Percentiles rank a stretch among this genome's conserved stretches.
These are phyloP conservation scores for Leucocoprinus birnbaumii DNA, from an alignment of 768 basidiomycete species.

Conservation along the genomic window DNA sequence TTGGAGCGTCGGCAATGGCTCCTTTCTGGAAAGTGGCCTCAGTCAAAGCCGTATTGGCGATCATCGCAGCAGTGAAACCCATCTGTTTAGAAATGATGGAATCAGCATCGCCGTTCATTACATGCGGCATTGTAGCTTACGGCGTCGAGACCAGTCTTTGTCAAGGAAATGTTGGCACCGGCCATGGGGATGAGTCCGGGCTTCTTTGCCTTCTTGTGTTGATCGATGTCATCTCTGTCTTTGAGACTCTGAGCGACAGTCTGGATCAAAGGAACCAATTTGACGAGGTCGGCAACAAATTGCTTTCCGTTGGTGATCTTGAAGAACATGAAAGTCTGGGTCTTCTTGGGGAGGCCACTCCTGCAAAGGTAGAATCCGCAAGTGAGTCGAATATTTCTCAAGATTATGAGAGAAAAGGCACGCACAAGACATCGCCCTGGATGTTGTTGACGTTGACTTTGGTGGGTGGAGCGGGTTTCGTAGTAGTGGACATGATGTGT, in stretches of 20 bases:
- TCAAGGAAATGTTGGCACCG: constrained; percentile 54
- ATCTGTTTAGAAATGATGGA: too few species aligned
- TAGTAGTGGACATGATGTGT: neutral
- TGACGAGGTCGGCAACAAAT: constrained; percentile 41
- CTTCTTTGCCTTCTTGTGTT: constrained; percentile 34
- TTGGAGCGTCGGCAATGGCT: constrained; percentile 35
- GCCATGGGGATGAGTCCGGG: constrained; percentile 32
- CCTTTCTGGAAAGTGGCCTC: constrained; percentile 34
- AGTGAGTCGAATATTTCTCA: neutral
- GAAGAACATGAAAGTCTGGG: constrained; percentile 51
- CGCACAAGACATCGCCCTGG: constrained; percentile 47
- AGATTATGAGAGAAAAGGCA: neutral
- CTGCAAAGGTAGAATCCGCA: constrained; percentile 23
- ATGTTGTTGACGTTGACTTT: constrained; percentile 26
- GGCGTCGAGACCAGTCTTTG: constrained; percentile 41
- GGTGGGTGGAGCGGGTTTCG: neutral
- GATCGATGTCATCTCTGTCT: constrained; percentile 36
- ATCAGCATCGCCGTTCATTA: neutral
- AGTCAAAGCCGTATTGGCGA: constrained; percentile 33
- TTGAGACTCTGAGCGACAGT: constrained; percentile 39
- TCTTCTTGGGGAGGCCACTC: constrained; percentile 54
- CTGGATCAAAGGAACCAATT: constrained; percentile 43
- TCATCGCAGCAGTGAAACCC: constrained; percentile 29
- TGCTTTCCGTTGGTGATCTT: constrained; percentile 37
- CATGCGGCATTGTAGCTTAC: constrained; percentile 18